Percentiles rank a stretch among this genome's conserved stretches.
Evolutionary conservation across 179 eudicot genomes (phyloP).

Genomic region (Amaranthus tricolor): DNA sequence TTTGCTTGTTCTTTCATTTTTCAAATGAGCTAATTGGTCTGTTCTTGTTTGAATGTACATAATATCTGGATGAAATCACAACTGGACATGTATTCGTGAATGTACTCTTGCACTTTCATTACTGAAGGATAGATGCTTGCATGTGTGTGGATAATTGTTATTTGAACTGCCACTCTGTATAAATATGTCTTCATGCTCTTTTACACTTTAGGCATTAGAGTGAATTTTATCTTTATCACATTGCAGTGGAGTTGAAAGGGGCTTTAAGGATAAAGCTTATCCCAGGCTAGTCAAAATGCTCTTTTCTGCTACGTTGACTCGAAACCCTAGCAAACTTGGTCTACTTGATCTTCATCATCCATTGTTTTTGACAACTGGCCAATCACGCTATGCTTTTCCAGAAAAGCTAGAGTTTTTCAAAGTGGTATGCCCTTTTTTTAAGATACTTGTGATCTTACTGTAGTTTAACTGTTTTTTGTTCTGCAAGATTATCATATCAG

Average conservation of each 20-base stretch:
- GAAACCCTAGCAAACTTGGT: conserved; percentile 91
- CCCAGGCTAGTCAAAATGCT: conserved; percentile 95
- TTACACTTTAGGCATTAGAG: background rate
- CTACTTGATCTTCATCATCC: conserved; percentile 96
- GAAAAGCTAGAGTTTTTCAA: conserved; percentile 66
- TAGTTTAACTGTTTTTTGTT: background rate
- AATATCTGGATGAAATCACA: background rate
- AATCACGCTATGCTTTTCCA: conserved; percentile 80
- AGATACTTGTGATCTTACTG: background rate
- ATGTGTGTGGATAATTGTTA: conserved; percentile 6
- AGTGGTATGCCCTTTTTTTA: conserved; percentile 48
- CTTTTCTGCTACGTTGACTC: conserved; percentile 91
- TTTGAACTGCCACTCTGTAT: background rate
- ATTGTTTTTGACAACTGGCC: conserved; percentile 72
- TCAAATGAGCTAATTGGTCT: background rate
- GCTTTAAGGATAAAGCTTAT: conserved; percentile 61
- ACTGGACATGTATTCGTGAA: background rate
- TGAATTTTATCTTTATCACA: conserved; percentile 8
- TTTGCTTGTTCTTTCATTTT: background rate
- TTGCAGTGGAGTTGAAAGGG: conserved; percentile 89
- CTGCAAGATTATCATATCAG: background rate
- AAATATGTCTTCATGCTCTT: background rate
- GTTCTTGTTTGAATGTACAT: background rate
- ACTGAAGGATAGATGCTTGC: background rate
- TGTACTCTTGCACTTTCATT: background rate